A percentile compares a stretch with the other conserved stretches of the same genome.
These are phyloP conservation scores for Xerocomus alliaceus DNA, from an alignment of 1,284 basidiomycete genomes.

Conservation along the genomic window DNA sequence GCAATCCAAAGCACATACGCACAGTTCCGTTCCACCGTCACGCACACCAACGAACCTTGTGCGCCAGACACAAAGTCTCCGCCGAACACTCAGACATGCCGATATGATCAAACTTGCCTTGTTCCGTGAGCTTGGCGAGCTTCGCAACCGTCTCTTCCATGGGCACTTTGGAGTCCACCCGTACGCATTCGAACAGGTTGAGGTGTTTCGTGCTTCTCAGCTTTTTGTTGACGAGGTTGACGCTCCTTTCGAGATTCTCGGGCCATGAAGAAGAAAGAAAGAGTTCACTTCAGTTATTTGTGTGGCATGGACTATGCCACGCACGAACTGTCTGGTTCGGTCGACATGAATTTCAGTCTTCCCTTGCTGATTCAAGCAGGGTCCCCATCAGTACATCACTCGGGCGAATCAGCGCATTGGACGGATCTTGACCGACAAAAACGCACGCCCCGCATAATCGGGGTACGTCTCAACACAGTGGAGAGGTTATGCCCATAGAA, in stretches of 20 bases:
- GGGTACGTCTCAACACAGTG: constrained; percentile 53
- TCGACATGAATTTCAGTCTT: not conserved
- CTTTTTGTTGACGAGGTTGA: constrained; percentile 48
- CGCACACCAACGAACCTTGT: constrained; percentile 37
- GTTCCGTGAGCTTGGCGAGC: constrained; percentile 43
- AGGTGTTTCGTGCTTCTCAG: constrained; percentile 54
- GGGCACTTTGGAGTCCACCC: constrained; percentile 45
- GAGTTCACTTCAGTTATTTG: not conserved
- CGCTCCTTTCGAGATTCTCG: constrained; percentile 48
- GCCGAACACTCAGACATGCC: constrained; percentile 61
- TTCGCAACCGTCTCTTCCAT: constrained; percentile 46
- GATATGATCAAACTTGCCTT: constrained; percentile 56
- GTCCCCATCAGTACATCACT: not conserved
- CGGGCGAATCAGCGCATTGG: not conserved
- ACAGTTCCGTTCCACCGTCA: not conserved
- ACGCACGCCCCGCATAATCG: constrained; percentile 55
- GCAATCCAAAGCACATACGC: not conserved
- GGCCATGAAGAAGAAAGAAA: constrained; percentile 27
- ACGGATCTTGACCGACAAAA: constrained; percentile 51
- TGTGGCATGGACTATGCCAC: not conserved
- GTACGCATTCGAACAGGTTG: constrained; percentile 56
- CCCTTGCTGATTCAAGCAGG: constrained; percentile 5
- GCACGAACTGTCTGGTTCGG: constrained; percentile 18
- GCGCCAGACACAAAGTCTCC: constrained; percentile 55
- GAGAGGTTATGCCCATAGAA: constrained; percentile 41